Conservation (phyloP, 495 filamentous ascomycete species). For the Penicillium verhagenii region DNA sequence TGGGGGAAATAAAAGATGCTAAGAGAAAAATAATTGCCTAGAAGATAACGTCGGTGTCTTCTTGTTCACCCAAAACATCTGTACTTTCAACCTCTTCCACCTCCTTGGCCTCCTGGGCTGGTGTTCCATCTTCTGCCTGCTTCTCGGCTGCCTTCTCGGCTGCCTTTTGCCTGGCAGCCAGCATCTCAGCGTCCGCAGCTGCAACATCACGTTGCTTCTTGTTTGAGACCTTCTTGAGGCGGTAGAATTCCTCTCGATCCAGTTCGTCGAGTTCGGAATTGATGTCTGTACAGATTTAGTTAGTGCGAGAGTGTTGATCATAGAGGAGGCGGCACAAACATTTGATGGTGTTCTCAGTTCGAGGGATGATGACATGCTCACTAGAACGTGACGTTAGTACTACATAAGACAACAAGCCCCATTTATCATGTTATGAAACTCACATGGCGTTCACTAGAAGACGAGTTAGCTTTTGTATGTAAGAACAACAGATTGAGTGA, state of each 20-base stretch:
- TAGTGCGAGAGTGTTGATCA: conserved; percentile 14
- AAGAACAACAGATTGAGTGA: background rate
- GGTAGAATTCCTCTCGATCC: conserved; percentile 97
- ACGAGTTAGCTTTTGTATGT: conserved; percentile 23
- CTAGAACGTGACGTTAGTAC: conserved; percentile 24
- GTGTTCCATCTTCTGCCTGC: conserved; percentile 22
- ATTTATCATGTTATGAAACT: conserved; percentile 26
- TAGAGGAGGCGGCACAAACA: conserved; percentile 51
- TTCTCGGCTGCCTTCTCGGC: conserved; percentile 30
- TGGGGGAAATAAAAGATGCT: conserved; percentile 3
- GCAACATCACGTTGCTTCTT: conserved; percentile 89
- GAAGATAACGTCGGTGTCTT: conserved; percentile 96
- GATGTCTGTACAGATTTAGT: conserved; percentile 61
- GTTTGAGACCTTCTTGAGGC: conserved; percentile 94
- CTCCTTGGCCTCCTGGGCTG: conserved; percentile 6
- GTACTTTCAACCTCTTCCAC: conserved; percentile 47
- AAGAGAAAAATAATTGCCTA: conserved; percentile 38
- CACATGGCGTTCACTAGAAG: conserved; percentile 87
- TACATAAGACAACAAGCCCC: background rate
- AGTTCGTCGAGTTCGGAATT: conserved; percentile 98
- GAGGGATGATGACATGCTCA: conserved; percentile 96
- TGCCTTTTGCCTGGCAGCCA: conserved; percentile 53
- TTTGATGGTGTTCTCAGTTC: conserved; percentile 98
- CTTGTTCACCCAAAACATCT: conserved; percentile 79
- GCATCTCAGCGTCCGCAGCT: conserved; percentile 70